Base-by-base conservation (phyloP, 371 early-diverging fungal genomes). In the Mucor indicus region DNA sequence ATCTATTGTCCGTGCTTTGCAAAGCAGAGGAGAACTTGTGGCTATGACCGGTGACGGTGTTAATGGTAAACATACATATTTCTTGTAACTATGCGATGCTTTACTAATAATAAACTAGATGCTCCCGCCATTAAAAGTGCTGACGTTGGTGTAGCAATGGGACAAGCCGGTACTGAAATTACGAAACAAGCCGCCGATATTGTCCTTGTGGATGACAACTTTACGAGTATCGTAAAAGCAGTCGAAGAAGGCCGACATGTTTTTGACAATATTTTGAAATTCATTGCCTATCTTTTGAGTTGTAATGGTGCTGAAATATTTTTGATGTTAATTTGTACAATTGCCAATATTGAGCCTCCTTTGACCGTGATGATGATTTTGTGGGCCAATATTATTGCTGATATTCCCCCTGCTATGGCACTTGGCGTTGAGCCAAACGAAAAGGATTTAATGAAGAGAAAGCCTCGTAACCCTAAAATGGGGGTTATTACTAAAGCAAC, bases 131-230 rank as follows among this genome's bases (percentile, higher is more conserved):
- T 97, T 48, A 94, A 93, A 59, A 72, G 81, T 36, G 94, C 98
- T 19, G 85, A 94, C 67, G 87, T 95, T 3, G 96, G 95, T 58
- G 81, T 95, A 36, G 93, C 93, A 6, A 91, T 94, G 95, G 94
- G 92, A 47, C 79, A 87, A 36, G 80, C 79, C 15, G 93, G 93
- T 20, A 87, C 92, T 1, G 92, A 92, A 38, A 88, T 92, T 39
- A 88, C 92, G 19, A 94, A 92, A 57, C 87, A 92, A 48, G 91
- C 92, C 2, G 86, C 92, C 4, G 90, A 91, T 60, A 88, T 93
- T 48, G 85, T 93, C 3, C 62, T 95, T 15, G 79, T 86, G 1
- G 83, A 91, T 55, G 90, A 90, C 62, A 84, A 90, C 64, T 91
- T 91, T 52, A 67, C 84, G 9, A 89, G 87, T 13, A 90, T 93